A percentile compares a stretch with the other conserved stretches of the same genome.
Evolutionary conservation across 805 yeast genomes (phyloP).

Genomic region (Yarrowia sp.): DNA sequence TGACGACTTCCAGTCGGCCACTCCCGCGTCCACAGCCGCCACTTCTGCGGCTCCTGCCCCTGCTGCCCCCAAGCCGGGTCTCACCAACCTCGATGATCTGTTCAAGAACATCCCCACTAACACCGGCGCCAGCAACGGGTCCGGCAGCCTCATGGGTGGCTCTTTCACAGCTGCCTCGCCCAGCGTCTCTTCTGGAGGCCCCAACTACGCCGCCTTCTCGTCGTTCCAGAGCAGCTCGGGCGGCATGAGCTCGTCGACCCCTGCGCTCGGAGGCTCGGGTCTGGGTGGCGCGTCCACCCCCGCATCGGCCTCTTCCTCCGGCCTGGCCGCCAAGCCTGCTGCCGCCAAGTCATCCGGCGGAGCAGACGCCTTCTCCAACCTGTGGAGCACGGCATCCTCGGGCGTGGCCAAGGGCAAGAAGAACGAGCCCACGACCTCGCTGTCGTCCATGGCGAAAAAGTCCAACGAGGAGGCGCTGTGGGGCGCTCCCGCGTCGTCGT

Average conservation of each 20-base stretch:
- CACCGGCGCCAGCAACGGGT: background rate
- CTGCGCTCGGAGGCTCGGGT: conserved; percentile 16
- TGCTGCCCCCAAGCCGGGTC: conserved; percentile 3
- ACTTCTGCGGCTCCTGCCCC: conserved; percentile 16
- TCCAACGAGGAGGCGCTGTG: conserved; percentile 10
- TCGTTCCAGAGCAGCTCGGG: background rate
- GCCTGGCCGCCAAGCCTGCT: conserved; percentile 28
- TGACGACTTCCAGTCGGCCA: conserved; percentile 64
- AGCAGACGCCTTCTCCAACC: conserved; percentile 41
- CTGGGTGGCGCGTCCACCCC: background rate
- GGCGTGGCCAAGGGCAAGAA: conserved; percentile 26
- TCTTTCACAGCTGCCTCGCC: background rate
- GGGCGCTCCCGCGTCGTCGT: conserved; percentile 10
- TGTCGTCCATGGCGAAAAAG: conserved; percentile 21
- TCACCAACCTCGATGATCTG: conserved; percentile 30
- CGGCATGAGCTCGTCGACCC: conserved; percentile 26
- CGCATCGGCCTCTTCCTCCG: conserved; percentile 21
- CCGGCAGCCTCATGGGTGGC: conserved; percentile 14
- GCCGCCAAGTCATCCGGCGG: conserved; percentile 29
- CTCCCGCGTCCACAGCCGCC: conserved; percentile 38
- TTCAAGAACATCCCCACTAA: conserved; percentile 28
- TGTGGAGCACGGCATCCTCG: conserved; percentile 39
- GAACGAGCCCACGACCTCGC: conserved; percentile 27
- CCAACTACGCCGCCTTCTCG: conserved; percentile 21
- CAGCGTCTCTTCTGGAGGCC: background rate